Percentiles rank a stretch among this genome's conserved stretches.
These are phyloP conservation scores for Mucor plumbeus DNA, from an alignment of 371 early-diverging fungal species.

Conservation along the genomic window DNA sequence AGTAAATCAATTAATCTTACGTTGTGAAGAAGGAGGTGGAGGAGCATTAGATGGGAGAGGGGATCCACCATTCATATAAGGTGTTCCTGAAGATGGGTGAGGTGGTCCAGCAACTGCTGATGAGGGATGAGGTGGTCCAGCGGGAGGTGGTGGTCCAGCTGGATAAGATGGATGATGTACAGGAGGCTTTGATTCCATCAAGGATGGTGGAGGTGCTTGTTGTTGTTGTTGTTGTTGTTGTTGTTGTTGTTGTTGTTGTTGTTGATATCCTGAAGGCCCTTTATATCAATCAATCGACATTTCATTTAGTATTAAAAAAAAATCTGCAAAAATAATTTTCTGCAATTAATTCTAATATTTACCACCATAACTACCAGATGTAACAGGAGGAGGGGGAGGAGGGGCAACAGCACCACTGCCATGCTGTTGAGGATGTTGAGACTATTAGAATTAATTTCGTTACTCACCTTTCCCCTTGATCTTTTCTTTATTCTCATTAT, in stretches of 20 bases:
- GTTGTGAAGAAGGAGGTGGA: conserved; percentile 35
- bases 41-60: conserved; percentile 48
- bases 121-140: conserved; percentile 27
- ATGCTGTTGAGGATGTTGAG: conserved; percentile 29
- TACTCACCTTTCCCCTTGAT: not conserved
- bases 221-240: not conserved
- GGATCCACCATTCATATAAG: conserved; percentile 48
- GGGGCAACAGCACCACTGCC: conserved; percentile 25
- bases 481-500: conserved; percentile 9
- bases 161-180: conserved; percentile 34
- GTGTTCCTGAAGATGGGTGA: conserved; percentile 36
- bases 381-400: conserved; percentile 27
- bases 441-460: not conserved
- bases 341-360: not conserved
- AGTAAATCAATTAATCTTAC: conserved; percentile 16
- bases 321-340: not conserved
- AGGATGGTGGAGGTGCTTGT: conserved; percentile 24
- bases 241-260: conserved; percentile 22
- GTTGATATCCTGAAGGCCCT: conserved; percentile 37
- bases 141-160: conserved; percentile 25
- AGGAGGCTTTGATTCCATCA: conserved; percentile 41
- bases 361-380: conserved; percentile 17
- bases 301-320: not conserved
- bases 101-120: conserved; percentile 31
- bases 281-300: not conserved